Base-by-base conservation (phyloP, 2,329 filamentous ascomycete species). In the Hysterium pulicare region DNA sequence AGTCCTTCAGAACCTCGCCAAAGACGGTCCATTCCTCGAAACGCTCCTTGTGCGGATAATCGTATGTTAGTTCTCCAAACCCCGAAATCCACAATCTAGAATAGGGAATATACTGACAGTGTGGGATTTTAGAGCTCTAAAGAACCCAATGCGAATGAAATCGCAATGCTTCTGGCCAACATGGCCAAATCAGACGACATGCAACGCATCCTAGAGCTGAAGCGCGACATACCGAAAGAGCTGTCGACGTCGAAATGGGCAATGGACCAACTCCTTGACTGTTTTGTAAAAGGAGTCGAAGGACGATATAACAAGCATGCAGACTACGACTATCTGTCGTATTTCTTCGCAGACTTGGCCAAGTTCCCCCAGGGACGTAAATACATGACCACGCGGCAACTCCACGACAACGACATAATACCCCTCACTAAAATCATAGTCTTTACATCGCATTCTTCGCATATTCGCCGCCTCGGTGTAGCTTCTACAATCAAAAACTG, bases 401-500 rank as follows among this genome's bases (percentile, higher is more conserved):
- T 79, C 1, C 91, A 94, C 65, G 90, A 95, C 62, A 75, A 73
- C 1, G 81, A 71, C 42, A 68, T 95, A 11, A 82, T 96, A n/a
- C 93, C 93, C 2, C 75, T 97, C 36, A 88, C 86, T 37, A 97
- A 97, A 73, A 75, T 98, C 48, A 86, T 86, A 46, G 91, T 97
- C 45, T 97, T 97, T 66, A 97, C 93, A 1, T 89, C 95, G 66
- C 89, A 96, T 70, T 76, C 79, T 55, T 94, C 87, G 2, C 78
- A 85, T 21, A 82, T 96, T 41, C 81, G 93, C 44, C 78, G 93
- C 41, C 88, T 89, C 57, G 93, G 93, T n/a, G 90, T 96, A n/a
- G 91, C 91, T 6, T 90, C 84, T 47, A 93, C 89, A 8, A 89
- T 98, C 64, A 97, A 97, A 68, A 98, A 98, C 61, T 82, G 87